Evolutionary conservation across 805 yeast genomes (phyloP), one percentile per base, ranked within the genome.

Genomic region (Nakazawaea wyomingensis): DNA sequence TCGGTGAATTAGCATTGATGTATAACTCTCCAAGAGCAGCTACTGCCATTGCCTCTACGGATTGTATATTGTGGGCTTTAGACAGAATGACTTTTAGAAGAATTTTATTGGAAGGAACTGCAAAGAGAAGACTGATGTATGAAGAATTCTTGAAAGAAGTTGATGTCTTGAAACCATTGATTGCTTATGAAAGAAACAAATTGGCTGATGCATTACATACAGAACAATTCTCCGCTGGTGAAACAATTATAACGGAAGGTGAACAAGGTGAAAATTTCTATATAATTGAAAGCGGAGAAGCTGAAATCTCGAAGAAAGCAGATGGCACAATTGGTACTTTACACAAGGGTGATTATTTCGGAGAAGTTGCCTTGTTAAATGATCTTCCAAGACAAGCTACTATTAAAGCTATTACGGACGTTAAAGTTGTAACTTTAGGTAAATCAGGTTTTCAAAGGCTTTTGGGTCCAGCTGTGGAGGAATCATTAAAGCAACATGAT

Each of bases 1-100:
- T 93, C 64, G 99, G 99, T 59, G 99, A 93, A 64, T 74, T 93
- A 56, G 99, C 99, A 3, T 74, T 93, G 54, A 89, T 93, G 96
- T 91, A 93, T 69, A 91, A 93, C 62, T 81, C 96, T 16, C 97
- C 97, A 48, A 81, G 99, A 65, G 98, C 98, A 6, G 98, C 98
- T 8, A 88, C 98, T 1, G 97, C 86, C 1, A 55, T 74, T 21
- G 90, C 96, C 8, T 62, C 70, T 19, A 72, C 85, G 6, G 87
- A 84, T 48, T 74, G 83, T 54, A 78, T 78, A 26, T 71, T 91
- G 40, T 91, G 96, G 96, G 93, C 96, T 2, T 73, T 93, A 53
- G 99, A 93, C 65, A 79, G 99, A 57, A 69, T 83, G 56, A 90
- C 97, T 1, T 93, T 93, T 70, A 82, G 96, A 63, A 78, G 90